These are phyloP conservation scores for Cutaneotrichosporon cavernicola DNA, from an alignment of 1,284 basidiomycete species.

Conservation along the genomic window DNA sequence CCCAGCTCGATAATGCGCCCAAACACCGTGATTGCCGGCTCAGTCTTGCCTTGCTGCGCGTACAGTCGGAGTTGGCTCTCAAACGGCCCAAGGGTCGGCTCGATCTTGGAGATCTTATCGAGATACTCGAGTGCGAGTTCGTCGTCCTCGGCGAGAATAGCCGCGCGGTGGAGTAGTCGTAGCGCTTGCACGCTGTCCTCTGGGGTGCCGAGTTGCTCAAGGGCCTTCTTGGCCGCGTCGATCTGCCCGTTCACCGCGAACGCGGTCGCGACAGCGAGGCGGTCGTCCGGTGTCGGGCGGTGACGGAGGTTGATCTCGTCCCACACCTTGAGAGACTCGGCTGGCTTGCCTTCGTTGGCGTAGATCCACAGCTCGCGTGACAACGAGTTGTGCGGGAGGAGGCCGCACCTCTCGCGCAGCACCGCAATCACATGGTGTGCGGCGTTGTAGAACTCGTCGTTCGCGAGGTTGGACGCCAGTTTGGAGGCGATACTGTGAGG, in stretches of 20 bases:
- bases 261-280: conserved; percentile 8
- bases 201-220: conserved; percentile 4
- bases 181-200: conserved; percentile 17
- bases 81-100: conserved; percentile 26
- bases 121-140: conserved; percentile 24
- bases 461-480: conserved; percentile 16
- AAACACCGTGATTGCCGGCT: conserved; percentile 61
- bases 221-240: background rate
- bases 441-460: background rate
- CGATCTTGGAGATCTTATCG: conserved; percentile 16
- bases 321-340: conserved; percentile 15
- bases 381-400: conserved; percentile 18
- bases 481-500: conserved; percentile 11
- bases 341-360: conserved; percentile 13
- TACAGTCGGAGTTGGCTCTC: conserved; percentile 65
- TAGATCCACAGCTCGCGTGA: conserved; percentile 20
- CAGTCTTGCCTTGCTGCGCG: conserved; percentile 61
- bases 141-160: conserved; percentile 25
- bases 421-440: conserved; percentile 16
- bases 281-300: conserved; percentile 12
- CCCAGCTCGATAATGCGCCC: conserved; percentile 63
- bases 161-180: conserved; percentile 27
- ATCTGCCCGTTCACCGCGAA: conserved; percentile 16
- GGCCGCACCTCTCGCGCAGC: conserved; percentile 13
- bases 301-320: conserved; percentile 14